Evolutionary conservation across 495 filamentous ascomycete genomes (phyloP).

Genomic region (Aspergillus ellipticus): DNA sequence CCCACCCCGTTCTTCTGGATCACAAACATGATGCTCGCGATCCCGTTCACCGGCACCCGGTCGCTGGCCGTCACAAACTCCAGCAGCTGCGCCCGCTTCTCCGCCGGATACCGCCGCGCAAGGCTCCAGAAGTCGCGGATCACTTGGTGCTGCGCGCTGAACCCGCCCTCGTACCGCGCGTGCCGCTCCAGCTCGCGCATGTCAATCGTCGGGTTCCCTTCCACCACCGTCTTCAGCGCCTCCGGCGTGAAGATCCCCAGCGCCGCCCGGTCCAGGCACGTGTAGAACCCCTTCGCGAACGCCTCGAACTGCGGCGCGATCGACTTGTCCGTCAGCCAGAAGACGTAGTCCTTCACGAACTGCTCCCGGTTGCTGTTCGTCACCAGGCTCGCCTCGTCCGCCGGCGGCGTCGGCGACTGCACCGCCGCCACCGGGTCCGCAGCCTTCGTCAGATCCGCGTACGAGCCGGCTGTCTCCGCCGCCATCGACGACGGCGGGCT

Average conservation of each 20-base stretch:
- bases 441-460: constrained; percentile 19
- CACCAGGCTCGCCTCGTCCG: constrained; percentile 48
- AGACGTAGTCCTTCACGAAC: constrained; percentile 86
- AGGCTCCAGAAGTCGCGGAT: constrained; percentile 82
- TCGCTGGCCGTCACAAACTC: constrained; percentile 96
- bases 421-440: constrained; percentile 11
- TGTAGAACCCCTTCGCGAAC: constrained; percentile 77
- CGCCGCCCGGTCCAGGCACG: constrained; percentile 65
- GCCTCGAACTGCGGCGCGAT: constrained; percentile 74
- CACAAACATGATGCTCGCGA: constrained; percentile 73
- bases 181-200: constrained; percentile 63
- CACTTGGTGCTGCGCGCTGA: constrained; percentile 59
- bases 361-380: constrained; percentile 71
- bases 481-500: constrained; percentile 27
- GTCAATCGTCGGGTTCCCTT: constrained; percentile 77
- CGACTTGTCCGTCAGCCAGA: constrained; percentile 75
- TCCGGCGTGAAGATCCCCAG: constrained; percentile 67
- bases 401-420: constrained; percentile 22
- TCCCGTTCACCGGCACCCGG: constrained; percentile 80
- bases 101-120: constrained; percentile 57
- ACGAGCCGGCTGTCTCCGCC: constrained; percentile 20
- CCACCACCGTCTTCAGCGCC: constrained; percentile 70
- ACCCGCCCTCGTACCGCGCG: constrained; percentile 75
- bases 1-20: constrained; percentile 75
- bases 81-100: constrained; percentile 69